phyloP scores from a whole-genome alignment of 768 basidiomycete genomes.

The Tulasnella calospora region DNA sequence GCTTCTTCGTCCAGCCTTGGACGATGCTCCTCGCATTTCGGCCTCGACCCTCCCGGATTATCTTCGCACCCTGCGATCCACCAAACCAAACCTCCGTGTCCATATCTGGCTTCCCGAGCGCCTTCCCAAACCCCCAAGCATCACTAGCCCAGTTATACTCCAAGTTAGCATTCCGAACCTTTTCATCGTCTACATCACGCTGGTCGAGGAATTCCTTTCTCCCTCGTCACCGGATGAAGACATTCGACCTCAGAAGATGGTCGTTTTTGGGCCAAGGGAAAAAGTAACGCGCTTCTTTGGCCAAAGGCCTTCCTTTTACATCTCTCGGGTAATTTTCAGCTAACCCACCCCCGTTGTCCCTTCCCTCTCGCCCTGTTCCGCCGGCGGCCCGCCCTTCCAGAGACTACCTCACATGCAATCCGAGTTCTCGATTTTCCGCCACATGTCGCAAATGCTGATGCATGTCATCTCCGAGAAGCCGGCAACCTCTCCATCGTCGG shows the following conservation, averaged over 20 bases:
- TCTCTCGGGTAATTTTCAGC: not conserved
- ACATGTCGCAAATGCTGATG: not conserved
- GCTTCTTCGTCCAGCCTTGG: not conserved
- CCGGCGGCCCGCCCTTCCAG: not conserved
- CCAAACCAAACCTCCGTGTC: not conserved
- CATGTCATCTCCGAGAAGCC: not conserved
- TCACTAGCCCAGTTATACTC: not conserved
- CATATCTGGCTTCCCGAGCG: constrained; percentile 5
- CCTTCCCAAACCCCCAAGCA: not conserved
- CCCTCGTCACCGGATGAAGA: not conserved
- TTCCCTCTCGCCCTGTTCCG: not conserved
- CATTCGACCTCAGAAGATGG: not conserved
- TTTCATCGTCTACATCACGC: not conserved
- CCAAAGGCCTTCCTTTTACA: not conserved
- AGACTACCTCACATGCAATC: constrained; percentile 14
- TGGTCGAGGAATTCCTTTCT: not conserved
- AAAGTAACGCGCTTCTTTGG: not conserved
- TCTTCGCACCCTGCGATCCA: constrained; percentile 4
- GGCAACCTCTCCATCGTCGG: not conserved
- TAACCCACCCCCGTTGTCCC: not conserved
- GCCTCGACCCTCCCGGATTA: constrained; percentile 6
- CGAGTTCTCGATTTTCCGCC: constrained; percentile 6
- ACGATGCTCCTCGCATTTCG: not conserved
- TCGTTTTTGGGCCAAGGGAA: constrained; percentile 14
- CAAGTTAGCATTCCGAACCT: not conserved